These are phyloP conservation scores for Cyberlindnera xylosilytica DNA, from an alignment of 805 yeast species.

Conservation along the genomic window DNA sequence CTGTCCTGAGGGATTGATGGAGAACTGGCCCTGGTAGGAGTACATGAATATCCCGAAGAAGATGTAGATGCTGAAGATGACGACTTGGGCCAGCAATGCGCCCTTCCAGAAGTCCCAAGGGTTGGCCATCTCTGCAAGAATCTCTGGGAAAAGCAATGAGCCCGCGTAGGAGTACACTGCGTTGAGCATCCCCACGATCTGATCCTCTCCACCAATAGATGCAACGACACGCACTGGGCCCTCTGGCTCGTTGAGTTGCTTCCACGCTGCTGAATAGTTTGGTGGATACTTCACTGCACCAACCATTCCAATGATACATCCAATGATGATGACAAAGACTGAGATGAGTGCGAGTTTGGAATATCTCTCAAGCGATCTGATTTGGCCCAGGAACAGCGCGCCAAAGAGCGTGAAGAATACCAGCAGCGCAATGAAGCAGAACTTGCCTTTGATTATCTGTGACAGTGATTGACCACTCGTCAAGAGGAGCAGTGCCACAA, in stretches of 20 bases:
- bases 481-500: conserved; percentile 40
- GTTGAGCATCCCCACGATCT: conserved; percentile 39
- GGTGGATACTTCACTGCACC: conserved; percentile 36
- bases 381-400: conserved; percentile 38
- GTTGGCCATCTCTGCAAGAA: conserved; percentile 45
- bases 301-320: conserved; percentile 42
- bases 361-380: conserved; percentile 36
- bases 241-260: conserved; percentile 11
- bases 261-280: conserved; percentile 31
- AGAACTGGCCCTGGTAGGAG: conserved; percentile 43
- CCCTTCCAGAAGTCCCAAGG: conserved; percentile 50
- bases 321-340: conserved; percentile 45
- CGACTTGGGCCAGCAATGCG: conserved; percentile 38
- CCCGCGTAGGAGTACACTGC: conserved; percentile 50
- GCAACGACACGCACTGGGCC: conserved; percentile 27
- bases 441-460: conserved; percentile 33
- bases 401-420: conserved; percentile 43
- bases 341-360: conserved; percentile 42
- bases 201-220: conserved; percentile 30
- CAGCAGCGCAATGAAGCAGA: conserved; percentile 40
- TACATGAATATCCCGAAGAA: conserved; percentile 42
- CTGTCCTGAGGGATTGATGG: conserved; percentile 42
- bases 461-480: conserved; percentile 42
- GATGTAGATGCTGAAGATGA: conserved; percentile 39
- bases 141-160: conserved; percentile 46